These are phyloP conservation scores for Sphenostylis stenocarpa DNA, from an alignment of 306 rosid species.

Conservation along the genomic window DNA sequence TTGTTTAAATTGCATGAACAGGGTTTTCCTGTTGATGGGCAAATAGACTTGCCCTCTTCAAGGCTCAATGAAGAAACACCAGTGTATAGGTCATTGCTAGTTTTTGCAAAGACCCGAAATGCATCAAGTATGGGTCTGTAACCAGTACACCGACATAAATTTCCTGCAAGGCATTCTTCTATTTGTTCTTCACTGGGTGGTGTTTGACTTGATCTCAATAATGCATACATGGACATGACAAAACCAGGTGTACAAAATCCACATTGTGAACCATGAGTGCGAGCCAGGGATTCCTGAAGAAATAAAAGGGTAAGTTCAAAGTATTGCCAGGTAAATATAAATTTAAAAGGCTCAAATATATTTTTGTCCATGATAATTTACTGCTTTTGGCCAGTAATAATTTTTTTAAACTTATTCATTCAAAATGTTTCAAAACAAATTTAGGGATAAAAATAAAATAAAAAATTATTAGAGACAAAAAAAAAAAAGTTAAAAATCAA, in stretches of 20 bases:
- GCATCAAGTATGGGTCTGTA: constrained; percentile 96
- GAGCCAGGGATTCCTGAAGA: constrained; percentile 84
- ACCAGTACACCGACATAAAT: constrained; percentile 95
- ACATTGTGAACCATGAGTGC: constrained; percentile 90
- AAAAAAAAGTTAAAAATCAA: too few relatives aligned
- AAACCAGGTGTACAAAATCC: constrained; percentile 98
- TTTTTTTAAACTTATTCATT: too few relatives aligned
- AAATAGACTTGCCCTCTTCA: constrained; percentile 55
- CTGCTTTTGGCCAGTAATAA: too few relatives aligned
- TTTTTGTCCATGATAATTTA: too few relatives aligned
- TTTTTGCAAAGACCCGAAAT: constrained; percentile 86
- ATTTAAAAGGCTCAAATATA: not conserved
- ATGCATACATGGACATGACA: constrained; percentile 86
- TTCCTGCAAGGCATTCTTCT: constrained; percentile 95
- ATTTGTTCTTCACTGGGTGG: constrained; percentile 82
- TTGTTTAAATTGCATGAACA: constrained; percentile 70
- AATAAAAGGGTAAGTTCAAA: constrained; percentile 14
- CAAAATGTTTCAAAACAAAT: too few relatives aligned
- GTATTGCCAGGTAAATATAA: constrained; percentile 3
- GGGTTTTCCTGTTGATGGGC: constrained; percentile 94
- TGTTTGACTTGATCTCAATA: constrained; percentile 75
- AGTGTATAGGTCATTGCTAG: constrained; percentile 57
- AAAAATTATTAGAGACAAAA: too few relatives aligned
- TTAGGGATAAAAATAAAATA: too few relatives aligned
- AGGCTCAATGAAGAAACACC: constrained; percentile 52